phyloP scores from a whole-genome alignment of 176 grass and related monocot genomes.

The Musa itinerans region DNA sequence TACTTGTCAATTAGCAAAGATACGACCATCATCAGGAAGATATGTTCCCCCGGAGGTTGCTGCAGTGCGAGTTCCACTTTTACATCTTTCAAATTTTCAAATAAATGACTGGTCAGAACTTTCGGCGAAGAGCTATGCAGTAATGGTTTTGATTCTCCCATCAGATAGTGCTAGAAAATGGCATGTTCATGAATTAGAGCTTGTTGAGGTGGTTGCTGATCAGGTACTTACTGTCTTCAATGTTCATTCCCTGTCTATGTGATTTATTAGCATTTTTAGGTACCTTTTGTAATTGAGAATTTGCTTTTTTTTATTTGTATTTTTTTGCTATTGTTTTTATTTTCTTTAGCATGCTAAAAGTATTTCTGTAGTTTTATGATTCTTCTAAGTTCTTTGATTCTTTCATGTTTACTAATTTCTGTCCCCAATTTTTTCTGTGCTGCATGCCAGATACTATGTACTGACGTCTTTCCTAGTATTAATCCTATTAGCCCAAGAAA shows the following conservation, averaged over 20 bases:
- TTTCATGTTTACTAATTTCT: too few relatives aligned
- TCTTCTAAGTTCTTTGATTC: too few relatives aligned
- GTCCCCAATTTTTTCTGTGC: too few relatives aligned
- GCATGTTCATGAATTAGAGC: slow-evolving; percentile 1
- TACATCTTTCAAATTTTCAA: slow-evolving; percentile 50
- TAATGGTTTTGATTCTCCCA: slow-evolving; percentile 60
- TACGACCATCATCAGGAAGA: slow-evolving; percentile 1
- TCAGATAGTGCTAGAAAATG: slow-evolving; percentile 8
- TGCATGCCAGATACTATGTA: too few relatives aligned
- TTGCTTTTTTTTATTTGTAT: too few relatives aligned
- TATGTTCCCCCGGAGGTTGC: slow-evolving; percentile 45
- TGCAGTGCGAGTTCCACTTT: slow-evolving; percentile 33
- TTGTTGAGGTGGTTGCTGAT: slow-evolving; percentile 51
- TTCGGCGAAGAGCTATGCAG: slow-evolving; percentile 35
- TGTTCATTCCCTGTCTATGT: neutral
- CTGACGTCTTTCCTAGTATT: too few relatives aligned
- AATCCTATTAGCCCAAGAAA: too few relatives aligned
- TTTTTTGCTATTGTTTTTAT: too few relatives aligned
- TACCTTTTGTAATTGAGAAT: neutral
- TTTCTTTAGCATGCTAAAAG: too few relatives aligned
- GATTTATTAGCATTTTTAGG: neutral
- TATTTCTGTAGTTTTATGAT: too few relatives aligned
- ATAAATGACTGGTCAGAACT: slow-evolving; percentile 8
- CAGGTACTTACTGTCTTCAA: slow-evolving; percentile 25
- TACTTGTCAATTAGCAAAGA: slow-evolving; percentile 20